Percentiles rank a stretch among this genome's conserved stretches.
phyloP scores from a whole-genome alignment of 495 filamentous ascomycete genomes.

The Patellaria atrata region DNA sequence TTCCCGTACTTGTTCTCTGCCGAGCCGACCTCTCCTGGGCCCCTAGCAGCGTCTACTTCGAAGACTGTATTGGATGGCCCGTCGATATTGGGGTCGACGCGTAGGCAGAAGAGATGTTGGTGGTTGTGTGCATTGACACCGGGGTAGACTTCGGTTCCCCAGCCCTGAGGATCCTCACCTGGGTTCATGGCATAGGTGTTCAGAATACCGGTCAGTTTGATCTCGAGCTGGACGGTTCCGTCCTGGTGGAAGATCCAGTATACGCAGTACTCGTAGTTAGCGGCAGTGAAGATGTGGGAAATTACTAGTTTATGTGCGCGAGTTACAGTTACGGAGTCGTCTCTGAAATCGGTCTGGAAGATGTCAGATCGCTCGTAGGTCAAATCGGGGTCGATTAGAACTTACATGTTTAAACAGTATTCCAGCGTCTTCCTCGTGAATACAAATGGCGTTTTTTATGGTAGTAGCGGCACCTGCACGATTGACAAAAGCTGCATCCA shows the following conservation, averaged over 20 bases:
- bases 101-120: slow-evolving; percentile 90
- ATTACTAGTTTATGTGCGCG: slow-evolving; percentile 77
- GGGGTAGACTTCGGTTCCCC: slow-evolving; percentile 88
- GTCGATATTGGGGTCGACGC: slow-evolving; percentile 80
- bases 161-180: slow-evolving; percentile 73
- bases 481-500: slow-evolving; percentile 74
- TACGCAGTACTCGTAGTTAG: slow-evolving; percentile 94
- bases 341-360: slow-evolving; percentile 66
- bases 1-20: slow-evolving; percentile 84
- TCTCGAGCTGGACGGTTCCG: slow-evolving; percentile 83
- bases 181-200: slow-evolving; percentile 82
- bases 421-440: slow-evolving; percentile 89
- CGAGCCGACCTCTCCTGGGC: slow-evolving; percentile 56
- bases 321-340: slow-evolving; percentile 74
- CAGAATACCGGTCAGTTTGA: slow-evolving; percentile 89
- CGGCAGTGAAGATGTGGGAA: slow-evolving; percentile 88
- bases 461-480: slow-evolving; percentile 58
- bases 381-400: too few relatives aligned
- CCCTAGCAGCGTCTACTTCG: slow-evolving; percentile 57
- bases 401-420: slow-evolving; percentile 98
- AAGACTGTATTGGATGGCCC: slow-evolving; percentile 76
- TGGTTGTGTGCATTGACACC: slow-evolving; percentile 80
- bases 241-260: slow-evolving; percentile 94
- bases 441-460: slow-evolving; percentile 93
- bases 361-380: not conserved